Percentiles rank a stretch among this genome's conserved stretches.
phyloP scores from a whole-genome alignment of 495 filamentous ascomycete genomes.

The Penicillium cataractarum region DNA sequence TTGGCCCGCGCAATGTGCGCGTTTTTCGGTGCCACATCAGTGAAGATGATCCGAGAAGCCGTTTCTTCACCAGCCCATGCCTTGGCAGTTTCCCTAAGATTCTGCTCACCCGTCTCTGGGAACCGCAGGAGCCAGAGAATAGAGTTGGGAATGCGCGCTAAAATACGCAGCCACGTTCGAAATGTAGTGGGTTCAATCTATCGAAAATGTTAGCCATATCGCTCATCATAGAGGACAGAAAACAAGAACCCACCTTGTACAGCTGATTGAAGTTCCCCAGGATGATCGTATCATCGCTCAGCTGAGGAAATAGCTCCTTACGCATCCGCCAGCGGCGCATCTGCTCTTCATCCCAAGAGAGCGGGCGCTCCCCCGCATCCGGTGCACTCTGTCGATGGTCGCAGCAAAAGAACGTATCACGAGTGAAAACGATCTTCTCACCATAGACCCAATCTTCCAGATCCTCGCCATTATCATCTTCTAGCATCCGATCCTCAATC shows the following conservation, averaged over 20 bases:
- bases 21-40: slow-evolving; percentile 93
- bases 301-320: slow-evolving; percentile 86
- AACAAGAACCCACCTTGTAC: slow-evolving; percentile 76
- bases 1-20: slow-evolving; percentile 92
- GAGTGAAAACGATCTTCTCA: slow-evolving; percentile 93
- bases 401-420: slow-evolving; percentile 98
- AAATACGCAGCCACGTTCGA: slow-evolving; percentile 93
- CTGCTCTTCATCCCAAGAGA: slow-evolving; percentile 88
- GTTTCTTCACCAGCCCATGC: slow-evolving; percentile 86
- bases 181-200: slow-evolving; percentile 98
- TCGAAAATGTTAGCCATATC: slow-evolving; percentile 11
- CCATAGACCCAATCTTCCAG: slow-evolving; percentile 87
- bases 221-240: not conserved
- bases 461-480: slow-evolving; percentile 67
- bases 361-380: slow-evolving; percentile 60
- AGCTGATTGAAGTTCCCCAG: slow-evolving; percentile 98
- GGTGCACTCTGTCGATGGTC: slow-evolving; percentile 95
- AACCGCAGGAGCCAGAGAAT: slow-evolving; percentile 96
- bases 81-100: slow-evolving; percentile 77
- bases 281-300: slow-evolving; percentile 85
- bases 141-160: slow-evolving; percentile 82
- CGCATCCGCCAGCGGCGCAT: slow-evolving; percentile 87
- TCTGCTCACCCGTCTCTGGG: slow-evolving; percentile 87
- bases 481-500: slow-evolving; percentile 69
- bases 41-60: slow-evolving; percentile 92